Percentiles rank a stretch among this genome's conserved stretches.
Evolutionary conservation across 2,329 filamentous ascomycete species (phyloP).

Genomic region (Epichloe festucae): DNA sequence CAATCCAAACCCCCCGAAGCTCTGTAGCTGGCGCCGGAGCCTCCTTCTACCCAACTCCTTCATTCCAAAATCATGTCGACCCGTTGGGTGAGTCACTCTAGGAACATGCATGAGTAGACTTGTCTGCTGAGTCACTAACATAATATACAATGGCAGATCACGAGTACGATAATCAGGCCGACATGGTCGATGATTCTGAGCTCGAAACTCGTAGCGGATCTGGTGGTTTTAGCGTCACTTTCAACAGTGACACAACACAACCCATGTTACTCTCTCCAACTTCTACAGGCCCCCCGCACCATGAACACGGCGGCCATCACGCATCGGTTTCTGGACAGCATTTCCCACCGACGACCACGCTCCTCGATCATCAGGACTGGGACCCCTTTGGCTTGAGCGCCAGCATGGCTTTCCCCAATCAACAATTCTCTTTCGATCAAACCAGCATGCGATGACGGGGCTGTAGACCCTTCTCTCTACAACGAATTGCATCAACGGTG

Average conservation of each 20-base stretch:
- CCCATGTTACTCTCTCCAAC: conserved; percentile 28
- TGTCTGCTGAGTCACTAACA: conserved; percentile 43
- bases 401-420: conserved; percentile 87
- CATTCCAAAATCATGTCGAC: conserved; percentile 86
- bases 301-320: conserved; percentile 25
- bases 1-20: conserved; percentile 14
- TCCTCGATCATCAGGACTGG: conserved; percentile 74
- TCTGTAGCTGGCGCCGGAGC: conserved; percentile 26
- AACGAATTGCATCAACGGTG: neutral
- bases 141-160: conserved; percentile 63
- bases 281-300: conserved; percentile 24
- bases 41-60: conserved; percentile 65
- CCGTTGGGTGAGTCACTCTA: conserved; percentile 72
- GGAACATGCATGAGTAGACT: conserved; percentile 28
- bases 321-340: conserved; percentile 17
- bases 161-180: conserved; percentile 85
- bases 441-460: conserved; percentile 34
- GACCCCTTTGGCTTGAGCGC: conserved; percentile 89
- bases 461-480: neutral
- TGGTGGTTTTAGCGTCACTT: conserved; percentile 48
- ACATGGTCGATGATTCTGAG: conserved; percentile 75
- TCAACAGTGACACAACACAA: conserved; percentile 34
- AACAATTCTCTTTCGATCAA: conserved; percentile 63
- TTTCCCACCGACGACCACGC: conserved; percentile 52
- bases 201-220: conserved; percentile 54